These are phyloP conservation scores for Rhizophora apiculata DNA, from an alignment of 345 rosid species.

Conservation along the genomic window DNA sequence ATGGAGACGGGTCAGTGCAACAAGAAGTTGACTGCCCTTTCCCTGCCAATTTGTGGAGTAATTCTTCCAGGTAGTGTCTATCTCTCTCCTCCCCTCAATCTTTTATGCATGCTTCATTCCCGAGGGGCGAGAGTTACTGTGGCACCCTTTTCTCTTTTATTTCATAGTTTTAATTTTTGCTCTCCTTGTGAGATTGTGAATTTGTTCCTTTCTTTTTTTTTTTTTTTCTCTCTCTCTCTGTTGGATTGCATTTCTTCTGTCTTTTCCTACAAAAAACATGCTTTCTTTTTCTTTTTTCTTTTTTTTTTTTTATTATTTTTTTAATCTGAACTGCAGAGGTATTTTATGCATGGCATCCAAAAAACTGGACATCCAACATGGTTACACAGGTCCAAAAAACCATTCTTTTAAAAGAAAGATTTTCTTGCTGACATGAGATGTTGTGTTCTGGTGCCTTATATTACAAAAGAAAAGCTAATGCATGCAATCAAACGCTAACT, in stretches of 20 bases:
- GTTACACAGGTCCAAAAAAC: no score
- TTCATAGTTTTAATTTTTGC: neutral
- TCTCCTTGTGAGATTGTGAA: no score
- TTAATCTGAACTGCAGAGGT: neutral
- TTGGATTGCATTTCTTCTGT: neutral
- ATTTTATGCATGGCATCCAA: neutral
- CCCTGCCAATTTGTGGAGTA: constrained; percentile 52
- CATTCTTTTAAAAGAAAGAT: constrained; percentile 9
- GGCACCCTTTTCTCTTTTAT: constrained; percentile 36
- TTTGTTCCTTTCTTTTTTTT: no score
- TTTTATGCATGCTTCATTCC: no score
- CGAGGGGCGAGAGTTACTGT: no score
- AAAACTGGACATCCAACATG: no score
- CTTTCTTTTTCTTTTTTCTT: no score
- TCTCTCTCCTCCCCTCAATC: neutral
- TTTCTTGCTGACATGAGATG: constrained; percentile 15
- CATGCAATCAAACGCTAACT: constrained; percentile 12
- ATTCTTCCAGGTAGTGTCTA: constrained; percentile 61
- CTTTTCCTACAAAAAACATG: neutral
- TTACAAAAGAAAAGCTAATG: constrained; percentile 8
- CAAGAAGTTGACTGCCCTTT: constrained; percentile 51
- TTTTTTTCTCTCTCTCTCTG: neutral
- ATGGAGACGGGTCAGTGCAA: constrained; percentile 35
- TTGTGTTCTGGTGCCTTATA: neutral
- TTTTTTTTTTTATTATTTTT: no score